A percentile compares a stretch with the other conserved stretches of the same genome.
These are phyloP conservation scores for Eimeria falciformis DNA, from an alignment of 169 alveolate genomes.

Conservation along the genomic window DNA sequence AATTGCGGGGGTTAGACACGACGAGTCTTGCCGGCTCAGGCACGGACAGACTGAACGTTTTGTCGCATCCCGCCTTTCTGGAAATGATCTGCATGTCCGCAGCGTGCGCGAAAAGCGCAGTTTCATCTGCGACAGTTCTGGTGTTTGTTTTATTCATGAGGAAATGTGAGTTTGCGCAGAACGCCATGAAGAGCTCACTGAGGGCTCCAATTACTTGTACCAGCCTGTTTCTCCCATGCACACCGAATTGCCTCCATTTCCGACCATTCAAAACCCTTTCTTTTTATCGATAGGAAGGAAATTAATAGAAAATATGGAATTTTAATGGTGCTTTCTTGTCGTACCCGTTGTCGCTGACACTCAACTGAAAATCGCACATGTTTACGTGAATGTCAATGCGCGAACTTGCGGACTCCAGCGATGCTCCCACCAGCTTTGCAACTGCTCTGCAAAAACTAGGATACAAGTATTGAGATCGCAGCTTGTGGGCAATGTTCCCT, in stretches of 20 bases:
- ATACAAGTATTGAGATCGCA: slow-evolving; percentile 3
- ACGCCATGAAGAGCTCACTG: not conserved
- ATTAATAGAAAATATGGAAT: not conserved
- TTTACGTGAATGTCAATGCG: not conserved
- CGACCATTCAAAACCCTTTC: not conserved
- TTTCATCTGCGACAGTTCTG: not conserved
- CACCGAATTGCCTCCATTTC: not conserved
- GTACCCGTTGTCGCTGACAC: slow-evolving; percentile 38
- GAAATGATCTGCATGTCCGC: not conserved
- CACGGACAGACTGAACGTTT: not conserved
- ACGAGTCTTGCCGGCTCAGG: not conserved
- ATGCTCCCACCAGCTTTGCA: not conserved
- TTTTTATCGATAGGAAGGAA: not conserved
- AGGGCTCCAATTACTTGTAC: not conserved
- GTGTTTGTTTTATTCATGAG: too few relatives aligned
- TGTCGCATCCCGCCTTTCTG: not conserved
- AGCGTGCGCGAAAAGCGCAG: not conserved
- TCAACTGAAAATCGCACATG: not conserved
- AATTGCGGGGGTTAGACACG: not conserved
- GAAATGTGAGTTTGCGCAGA: too few relatives aligned
- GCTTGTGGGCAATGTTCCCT: not conserved
- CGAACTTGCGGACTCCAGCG: not conserved
- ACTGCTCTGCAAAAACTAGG: not conserved
- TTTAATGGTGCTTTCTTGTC: not conserved
- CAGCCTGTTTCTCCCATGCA: not conserved